phyloP scores from a whole-genome alignment of 2,329 filamentous ascomycete species.

The Albifimbria verrucaria region DNA sequence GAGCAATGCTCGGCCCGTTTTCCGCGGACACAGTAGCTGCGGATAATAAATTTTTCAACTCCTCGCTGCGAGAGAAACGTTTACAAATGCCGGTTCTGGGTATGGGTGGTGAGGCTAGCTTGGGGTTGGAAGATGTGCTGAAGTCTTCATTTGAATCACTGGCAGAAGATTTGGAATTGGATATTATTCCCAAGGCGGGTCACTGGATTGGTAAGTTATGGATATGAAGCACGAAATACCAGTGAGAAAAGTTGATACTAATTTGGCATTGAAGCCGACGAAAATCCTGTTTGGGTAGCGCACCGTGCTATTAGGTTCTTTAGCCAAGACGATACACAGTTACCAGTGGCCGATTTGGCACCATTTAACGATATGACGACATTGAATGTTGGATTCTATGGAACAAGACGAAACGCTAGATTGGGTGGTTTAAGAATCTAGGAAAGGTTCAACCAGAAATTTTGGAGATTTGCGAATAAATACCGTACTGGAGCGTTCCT shows the following conservation, averaged over 20 bases:
- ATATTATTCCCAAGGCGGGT: slow-evolving; percentile 20
- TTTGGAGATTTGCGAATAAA: too few relatives aligned
- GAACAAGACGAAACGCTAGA: too few relatives aligned
- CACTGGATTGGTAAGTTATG: slow-evolving; percentile 23
- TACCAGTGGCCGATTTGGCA: too few relatives aligned
- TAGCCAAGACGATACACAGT: too few relatives aligned
- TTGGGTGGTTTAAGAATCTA: too few relatives aligned
- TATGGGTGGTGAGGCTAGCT: slow-evolving; percentile 23
- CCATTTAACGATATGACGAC: too few relatives aligned
- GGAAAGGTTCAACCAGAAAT: too few relatives aligned
- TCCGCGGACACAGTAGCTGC: slow-evolving; percentile 23
- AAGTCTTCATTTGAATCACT: slow-evolving; percentile 7
- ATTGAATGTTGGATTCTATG: too few relatives aligned
- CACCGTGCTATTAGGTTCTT: too few relatives aligned
- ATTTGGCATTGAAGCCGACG: background rate
- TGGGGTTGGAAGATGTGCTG: slow-evolving; percentile 9
- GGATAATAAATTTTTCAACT: slow-evolving; percentile 33
- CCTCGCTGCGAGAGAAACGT: slow-evolving; percentile 12
- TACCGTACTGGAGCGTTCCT: too few relatives aligned
- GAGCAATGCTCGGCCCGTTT: slow-evolving; percentile 36
- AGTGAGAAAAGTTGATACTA: background rate
- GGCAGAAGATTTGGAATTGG: slow-evolving; percentile 11
- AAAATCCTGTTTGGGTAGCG: too few relatives aligned
- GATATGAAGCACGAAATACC: too few relatives aligned
- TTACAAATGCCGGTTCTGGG: slow-evolving; percentile 17